A percentile compares a stretch with the other conserved stretches of the same genome.
Evolutionary conservation across 768 basidiomycete genomes (phyloP).

Genomic region (Leccinellum luteum): DNA sequence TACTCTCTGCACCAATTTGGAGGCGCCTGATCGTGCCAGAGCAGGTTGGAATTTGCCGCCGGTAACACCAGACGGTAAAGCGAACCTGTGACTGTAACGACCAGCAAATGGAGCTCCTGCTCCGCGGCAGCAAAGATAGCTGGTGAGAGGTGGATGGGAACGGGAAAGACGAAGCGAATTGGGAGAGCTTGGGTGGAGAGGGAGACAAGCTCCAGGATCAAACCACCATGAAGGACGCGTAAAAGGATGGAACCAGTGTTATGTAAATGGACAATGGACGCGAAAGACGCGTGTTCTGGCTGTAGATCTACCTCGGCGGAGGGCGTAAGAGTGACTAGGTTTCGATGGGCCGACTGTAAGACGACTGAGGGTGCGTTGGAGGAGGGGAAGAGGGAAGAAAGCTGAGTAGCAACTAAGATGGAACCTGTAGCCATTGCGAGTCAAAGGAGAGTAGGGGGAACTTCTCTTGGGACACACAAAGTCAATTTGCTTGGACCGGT

Average conservation of each 20-base stretch:
- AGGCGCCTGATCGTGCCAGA: conserved; percentile 57
- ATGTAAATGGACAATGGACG: conserved; percentile 54
- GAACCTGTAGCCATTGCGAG: conserved; percentile 24
- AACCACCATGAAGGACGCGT: conserved; percentile 70
- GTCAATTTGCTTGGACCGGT: background rate
- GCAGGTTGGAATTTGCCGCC: conserved; percentile 44
- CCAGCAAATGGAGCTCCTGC: conserved; percentile 64
- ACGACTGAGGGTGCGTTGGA: conserved; percentile 49
- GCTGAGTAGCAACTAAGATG: conserved; percentile 54
- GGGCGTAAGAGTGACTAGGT: conserved; percentile 46
- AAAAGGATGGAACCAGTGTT: conserved; percentile 65
- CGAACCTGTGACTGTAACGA: conserved; percentile 63
- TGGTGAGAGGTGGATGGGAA: conserved; percentile 61
- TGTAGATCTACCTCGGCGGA: conserved; percentile 42
- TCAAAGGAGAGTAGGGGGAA: background rate
- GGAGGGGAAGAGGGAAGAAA: conserved; percentile 61
- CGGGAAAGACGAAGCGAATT: conserved; percentile 77
- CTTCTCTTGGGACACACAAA: background rate
- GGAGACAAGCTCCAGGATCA: conserved; percentile 76
- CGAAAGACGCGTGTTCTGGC: conserved; percentile 70
- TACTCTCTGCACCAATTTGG: conserved; percentile 68
- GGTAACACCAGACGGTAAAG: conserved; percentile 74
- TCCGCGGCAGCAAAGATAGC: conserved; percentile 51
- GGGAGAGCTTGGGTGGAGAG: conserved; percentile 62
- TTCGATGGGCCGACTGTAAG: conserved; percentile 58